Evolutionary conservation across 2,329 filamentous ascomycete species (phyloP).

Genomic region (Venturia oleaginea): DNA sequence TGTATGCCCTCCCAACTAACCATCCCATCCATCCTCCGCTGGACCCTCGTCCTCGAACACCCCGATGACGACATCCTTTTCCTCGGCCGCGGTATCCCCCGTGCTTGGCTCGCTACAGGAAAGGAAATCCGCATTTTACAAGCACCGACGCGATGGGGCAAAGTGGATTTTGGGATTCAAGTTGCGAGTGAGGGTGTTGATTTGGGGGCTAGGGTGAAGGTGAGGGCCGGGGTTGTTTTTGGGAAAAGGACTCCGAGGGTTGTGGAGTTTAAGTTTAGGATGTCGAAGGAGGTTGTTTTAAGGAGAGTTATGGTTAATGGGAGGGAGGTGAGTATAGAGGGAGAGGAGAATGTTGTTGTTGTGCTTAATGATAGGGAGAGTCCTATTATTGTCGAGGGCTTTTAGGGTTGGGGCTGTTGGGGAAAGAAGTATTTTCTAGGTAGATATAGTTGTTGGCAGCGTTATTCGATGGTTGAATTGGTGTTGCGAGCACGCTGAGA

Average conservation of each 20-base stretch:
- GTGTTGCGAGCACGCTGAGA: no score
- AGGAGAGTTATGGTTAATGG: constrained; percentile 4
- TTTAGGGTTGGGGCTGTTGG: background rate
- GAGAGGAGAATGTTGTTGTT: constrained; percentile 5
- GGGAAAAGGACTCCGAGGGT: background rate
- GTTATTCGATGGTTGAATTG: no score
- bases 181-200: background rate
- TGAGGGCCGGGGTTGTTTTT: constrained; percentile 5
- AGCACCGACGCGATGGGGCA: constrained; percentile 11
- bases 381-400: constrained; percentile 4
- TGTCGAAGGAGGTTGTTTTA: background rate
- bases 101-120: constrained; percentile 8
- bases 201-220: background rate
- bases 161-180: constrained; percentile 9
- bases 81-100: constrained; percentile 4
- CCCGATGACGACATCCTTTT: constrained; percentile 5
- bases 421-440: no score
- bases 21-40: constrained; percentile 7
- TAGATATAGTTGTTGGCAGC: no score
- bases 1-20: constrained; percentile 12
- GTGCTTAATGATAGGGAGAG: background rate
- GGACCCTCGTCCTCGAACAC: constrained; percentile 9
- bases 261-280: constrained; percentile 7
- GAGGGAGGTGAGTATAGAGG: background rate
- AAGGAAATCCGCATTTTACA: background rate